Evolutionary conservation across 75 land plant genomes (phyloP), one percentile per base, ranked within the genome.

Genomic region (Selaginella tamariscina): DNA sequence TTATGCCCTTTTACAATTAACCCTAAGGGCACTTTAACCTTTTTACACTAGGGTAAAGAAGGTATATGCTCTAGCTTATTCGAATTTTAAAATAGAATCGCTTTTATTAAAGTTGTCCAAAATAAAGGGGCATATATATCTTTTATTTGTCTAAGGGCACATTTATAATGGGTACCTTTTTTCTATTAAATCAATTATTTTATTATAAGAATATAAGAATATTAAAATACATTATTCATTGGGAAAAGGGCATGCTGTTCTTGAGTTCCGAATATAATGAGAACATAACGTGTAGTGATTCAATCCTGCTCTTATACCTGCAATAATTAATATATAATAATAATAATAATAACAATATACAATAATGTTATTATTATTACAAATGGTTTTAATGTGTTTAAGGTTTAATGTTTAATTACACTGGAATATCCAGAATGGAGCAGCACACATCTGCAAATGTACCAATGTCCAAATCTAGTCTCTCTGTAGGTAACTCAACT

Each of bases 371-470:
- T n/a, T n/a, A n/a, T n/a, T n/a, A n/a, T n/a, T n/a, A n/a, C n/a
- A n/a, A n/a, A n/a, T n/a, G n/a, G n/a, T n/a, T n/a, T n/a, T n/a
- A n/a, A n/a, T n/a, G n/a, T n/a, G n/a, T n/a, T n/a, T n/a, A n/a
- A n/a, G n/a, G n/a, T n/a, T 5, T 39, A 39, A 39, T 15, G 49
- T 15, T 39, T 39, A 66, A 70, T 77, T 67, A 77, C 78, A 75
- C 39, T 29, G 78, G 78, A 39, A 75, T 75, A 20, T 72, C 78
- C 20, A 77, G 54, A 32, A 72, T 56, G 24, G 70, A 77, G 70
- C 78, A 77, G 32, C 70, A 77, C n/a, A 72, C 66, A 29, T 72
- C 78, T 49, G 66, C 67, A 65, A 75, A 75, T 30, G 68, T 55
- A 11, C 54, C 32, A 29, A 77, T 54, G 31, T 77, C 78, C 24